A percentile compares a stretch with the other conserved stretches of the same genome.
These are phyloP conservation scores for Pugionium dolabratum DNA, from an alignment of 345 rosid species.

Conservation along the genomic window DNA sequence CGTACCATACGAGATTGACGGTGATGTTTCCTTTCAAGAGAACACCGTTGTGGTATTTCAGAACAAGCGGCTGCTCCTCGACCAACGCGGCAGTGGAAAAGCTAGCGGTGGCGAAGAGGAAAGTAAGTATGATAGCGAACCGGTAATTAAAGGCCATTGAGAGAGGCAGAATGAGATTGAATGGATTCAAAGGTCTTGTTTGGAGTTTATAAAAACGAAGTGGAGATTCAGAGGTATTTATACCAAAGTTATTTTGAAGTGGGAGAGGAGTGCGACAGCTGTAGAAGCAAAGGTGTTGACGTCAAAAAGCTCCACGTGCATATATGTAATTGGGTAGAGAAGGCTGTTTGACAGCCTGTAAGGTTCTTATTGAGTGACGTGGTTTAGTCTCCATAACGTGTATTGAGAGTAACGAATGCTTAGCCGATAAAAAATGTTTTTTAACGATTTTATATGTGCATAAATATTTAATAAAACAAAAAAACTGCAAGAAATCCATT, in stretches of 20 bases:
- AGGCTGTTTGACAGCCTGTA: no score
- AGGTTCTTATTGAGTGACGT: no score
- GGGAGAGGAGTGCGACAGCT: no score
- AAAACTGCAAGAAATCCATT: no score
- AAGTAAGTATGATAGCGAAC: constrained; percentile 39
- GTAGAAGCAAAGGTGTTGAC: no score
- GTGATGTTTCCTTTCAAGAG: constrained; percentile 38
- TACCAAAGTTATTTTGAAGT: constrained; percentile 15
- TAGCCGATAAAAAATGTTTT: no score
- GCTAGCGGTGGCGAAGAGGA: constrained; percentile 21
- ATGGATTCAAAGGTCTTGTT: constrained; percentile 2
- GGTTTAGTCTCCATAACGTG: no score
- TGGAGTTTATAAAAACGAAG: neutral
- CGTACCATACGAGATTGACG: constrained; percentile 39
- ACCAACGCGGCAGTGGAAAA: constrained; percentile 54
- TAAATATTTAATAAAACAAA: no score
- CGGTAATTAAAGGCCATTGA: constrained; percentile 49
- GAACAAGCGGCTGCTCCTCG: constrained; percentile 67
- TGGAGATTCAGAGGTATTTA: constrained; percentile 19
- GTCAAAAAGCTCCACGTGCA: no score
- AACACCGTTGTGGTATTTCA: constrained; percentile 38
- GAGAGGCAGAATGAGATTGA: neutral
- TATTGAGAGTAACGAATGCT: no score
- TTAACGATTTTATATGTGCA: no score
- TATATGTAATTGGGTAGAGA: no score